Conservation (phyloP, 2,329 filamentous ascomycete species). For the Fusarium bulbicola region DNA sequence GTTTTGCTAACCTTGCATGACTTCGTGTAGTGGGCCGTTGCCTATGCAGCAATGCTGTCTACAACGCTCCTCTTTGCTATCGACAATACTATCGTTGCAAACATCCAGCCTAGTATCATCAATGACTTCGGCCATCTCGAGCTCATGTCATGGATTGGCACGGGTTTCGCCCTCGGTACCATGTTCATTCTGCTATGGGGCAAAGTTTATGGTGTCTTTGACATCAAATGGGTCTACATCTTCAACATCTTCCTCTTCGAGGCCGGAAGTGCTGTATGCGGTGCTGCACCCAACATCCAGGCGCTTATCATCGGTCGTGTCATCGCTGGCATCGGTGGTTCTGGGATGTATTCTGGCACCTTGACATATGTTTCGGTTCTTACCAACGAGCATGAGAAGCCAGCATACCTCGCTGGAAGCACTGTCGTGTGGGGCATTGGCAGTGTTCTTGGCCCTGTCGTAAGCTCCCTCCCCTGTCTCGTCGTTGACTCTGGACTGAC, state of each 20-base stretch:
- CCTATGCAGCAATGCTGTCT: not conserved
- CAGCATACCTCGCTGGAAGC: not conserved
- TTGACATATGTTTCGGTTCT: not conserved
- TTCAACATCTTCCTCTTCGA: not conserved
- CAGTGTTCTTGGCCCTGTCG: not conserved
- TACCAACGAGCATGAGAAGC: not conserved
- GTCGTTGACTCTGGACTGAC: not conserved
- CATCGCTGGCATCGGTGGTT: not conserved
- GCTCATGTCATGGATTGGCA: not conserved
- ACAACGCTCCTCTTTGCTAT: not conserved
- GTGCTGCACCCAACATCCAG: not conserved
- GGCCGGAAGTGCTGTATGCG: not conserved
- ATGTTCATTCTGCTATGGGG: not conserved
- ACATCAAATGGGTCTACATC: not conserved
- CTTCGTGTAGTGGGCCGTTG: not conserved
- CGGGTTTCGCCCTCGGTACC: not conserved
- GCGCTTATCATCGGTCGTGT: not conserved
- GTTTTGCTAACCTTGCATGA: not conserved
- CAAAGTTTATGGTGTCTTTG: not conserved
- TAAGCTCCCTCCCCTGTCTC: fast-evolving
- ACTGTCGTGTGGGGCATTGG: not conserved
- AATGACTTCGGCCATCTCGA: not conserved
- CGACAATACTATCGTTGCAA: not conserved
- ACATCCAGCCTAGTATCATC: not conserved
- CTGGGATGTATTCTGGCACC: not conserved